phyloP scores from a whole-genome alignment of 768 basidiomycete genomes.

The Lactifluus hygrophoroides region DNA sequence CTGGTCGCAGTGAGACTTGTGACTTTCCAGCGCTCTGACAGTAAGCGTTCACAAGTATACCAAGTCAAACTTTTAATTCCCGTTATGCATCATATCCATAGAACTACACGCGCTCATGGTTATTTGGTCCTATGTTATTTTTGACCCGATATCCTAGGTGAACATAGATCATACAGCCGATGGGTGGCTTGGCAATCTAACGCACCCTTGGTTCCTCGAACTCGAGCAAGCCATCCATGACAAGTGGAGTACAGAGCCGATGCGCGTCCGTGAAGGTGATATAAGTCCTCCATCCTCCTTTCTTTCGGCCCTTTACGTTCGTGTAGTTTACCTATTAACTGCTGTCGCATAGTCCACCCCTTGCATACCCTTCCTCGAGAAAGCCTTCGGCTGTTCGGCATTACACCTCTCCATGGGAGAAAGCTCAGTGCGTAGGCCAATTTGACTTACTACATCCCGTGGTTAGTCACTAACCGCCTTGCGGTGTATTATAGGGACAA shows the following conservation, averaged over 20 bases:
- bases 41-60: too few relatives aligned
- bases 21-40: too few relatives aligned
- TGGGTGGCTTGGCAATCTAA: constrained; percentile 93
- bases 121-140: too few relatives aligned
- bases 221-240: constrained; percentile 75
- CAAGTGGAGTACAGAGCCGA: constrained; percentile 81
- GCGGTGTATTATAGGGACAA: constrained; percentile 60
- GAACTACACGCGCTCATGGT: too few relatives aligned
- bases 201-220: constrained; percentile 79
- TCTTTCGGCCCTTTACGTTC: not conserved
- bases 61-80: too few relatives aligned
- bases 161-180: too few relatives aligned
- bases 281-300: constrained; percentile 35
- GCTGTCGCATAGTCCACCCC: constrained; percentile 69
- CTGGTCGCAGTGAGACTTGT: too few relatives aligned
- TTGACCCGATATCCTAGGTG: too few relatives aligned
- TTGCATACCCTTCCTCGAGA: constrained; percentile 88
- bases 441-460: not conserved
- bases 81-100: too few relatives aligned
- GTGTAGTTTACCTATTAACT: not conserved
- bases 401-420: constrained; percentile 94
- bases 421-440: constrained; percentile 51
- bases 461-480: too few relatives aligned
- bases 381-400: constrained; percentile 80
- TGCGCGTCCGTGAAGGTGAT: too few relatives aligned